These are phyloP conservation scores for Diaporthe sp. DNA, from an alignment of 2,329 filamentous ascomycete genomes.

Conservation along the genomic window DNA sequence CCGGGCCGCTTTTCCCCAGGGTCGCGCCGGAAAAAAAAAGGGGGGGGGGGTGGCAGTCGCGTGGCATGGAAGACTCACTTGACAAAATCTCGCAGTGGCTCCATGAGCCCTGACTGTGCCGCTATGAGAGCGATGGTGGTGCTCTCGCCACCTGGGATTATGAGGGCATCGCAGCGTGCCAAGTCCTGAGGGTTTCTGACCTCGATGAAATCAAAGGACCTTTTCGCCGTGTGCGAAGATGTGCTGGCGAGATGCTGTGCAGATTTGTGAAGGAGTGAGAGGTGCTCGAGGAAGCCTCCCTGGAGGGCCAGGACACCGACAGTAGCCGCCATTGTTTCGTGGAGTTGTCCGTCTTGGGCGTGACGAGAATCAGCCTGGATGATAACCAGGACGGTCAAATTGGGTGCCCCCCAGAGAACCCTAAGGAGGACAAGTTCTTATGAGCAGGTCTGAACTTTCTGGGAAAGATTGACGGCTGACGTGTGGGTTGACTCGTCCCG, in stretches of 20 bases:
- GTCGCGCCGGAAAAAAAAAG: neutral
- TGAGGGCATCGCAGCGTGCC: slow-evolving; percentile 80
- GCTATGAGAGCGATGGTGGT: slow-evolving; percentile 94
- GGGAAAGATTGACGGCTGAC: slow-evolving; percentile 4
- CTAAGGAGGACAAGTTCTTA: neutral
- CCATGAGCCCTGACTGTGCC: slow-evolving; percentile 82
- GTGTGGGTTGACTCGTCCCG: slow-evolving; percentile 5
- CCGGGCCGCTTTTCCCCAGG: slow-evolving; percentile 4
- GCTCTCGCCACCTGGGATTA: slow-evolving; percentile 95
- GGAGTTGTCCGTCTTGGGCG: neutral
- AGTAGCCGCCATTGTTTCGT: slow-evolving; percentile 55
- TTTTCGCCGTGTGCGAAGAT: slow-evolving; percentile 41
- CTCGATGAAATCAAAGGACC: slow-evolving; percentile 76
- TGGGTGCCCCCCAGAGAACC: neutral
- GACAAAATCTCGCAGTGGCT: slow-evolving; percentile 89
- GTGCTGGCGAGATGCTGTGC: slow-evolving; percentile 61
- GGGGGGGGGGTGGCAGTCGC: neutral
- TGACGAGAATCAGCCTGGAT: neutral
- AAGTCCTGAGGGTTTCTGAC: slow-evolving; percentile 84
- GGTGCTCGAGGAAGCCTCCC: slow-evolving; percentile 92
- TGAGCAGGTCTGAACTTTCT: neutral
- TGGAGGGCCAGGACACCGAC: slow-evolving; percentile 83
- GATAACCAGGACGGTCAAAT: neutral
- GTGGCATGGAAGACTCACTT: slow-evolving; percentile 71
- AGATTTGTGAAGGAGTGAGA: slow-evolving; percentile 81